phyloP scores from a whole-genome alignment of 2,329 filamentous ascomycete genomes.

The Talaromyces islandicus region DNA sequence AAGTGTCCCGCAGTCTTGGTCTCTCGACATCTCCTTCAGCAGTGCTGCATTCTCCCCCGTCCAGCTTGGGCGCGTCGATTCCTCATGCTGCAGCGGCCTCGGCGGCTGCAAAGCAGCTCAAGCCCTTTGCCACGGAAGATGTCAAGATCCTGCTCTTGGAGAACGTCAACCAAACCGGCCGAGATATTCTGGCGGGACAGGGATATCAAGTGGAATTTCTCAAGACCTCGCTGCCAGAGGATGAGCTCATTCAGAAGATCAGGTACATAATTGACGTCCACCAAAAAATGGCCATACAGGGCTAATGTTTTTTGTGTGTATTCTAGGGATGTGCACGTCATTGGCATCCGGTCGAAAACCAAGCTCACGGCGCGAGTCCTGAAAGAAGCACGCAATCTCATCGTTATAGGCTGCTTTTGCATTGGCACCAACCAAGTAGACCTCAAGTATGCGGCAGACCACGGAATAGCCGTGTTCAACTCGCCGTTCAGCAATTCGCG shows the following conservation, averaged over 20 bases:
- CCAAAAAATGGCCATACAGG: conserved; percentile 4
- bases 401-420: conserved; percentile 97
- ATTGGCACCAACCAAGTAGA: conserved; percentile 72
- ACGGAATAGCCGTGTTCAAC: conserved; percentile 92
- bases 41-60: conserved; percentile 67
- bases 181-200: conserved; percentile 73
- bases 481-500: conserved; percentile 97
- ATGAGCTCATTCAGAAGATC: conserved; percentile 95
- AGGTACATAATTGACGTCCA: conserved; percentile 49
- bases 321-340: conserved; percentile 82
- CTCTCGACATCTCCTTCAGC: conserved; percentile 70
- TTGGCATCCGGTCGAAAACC: conserved; percentile 97
- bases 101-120: conserved; percentile 64
- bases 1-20: conserved; percentile 55
- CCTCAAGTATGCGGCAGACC: conserved; percentile 39
- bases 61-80: conserved; percentile 52
- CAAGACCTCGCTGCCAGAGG: conserved; percentile 85
- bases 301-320: conserved; percentile 13
- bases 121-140: conserved; percentile 92
- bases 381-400: conserved; percentile 82
- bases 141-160: conserved; percentile 95
- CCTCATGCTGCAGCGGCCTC: conserved; percentile 20
- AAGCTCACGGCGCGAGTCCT: conserved; percentile 84
- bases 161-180: conserved; percentile 89
- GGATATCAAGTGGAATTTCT: conserved; percentile 93